Evolutionary conservation across 2,329 filamentous ascomycete species (phyloP), one percentile per base, ranked within the genome.

Genomic region (Talaromyces rugulosus): DNA sequence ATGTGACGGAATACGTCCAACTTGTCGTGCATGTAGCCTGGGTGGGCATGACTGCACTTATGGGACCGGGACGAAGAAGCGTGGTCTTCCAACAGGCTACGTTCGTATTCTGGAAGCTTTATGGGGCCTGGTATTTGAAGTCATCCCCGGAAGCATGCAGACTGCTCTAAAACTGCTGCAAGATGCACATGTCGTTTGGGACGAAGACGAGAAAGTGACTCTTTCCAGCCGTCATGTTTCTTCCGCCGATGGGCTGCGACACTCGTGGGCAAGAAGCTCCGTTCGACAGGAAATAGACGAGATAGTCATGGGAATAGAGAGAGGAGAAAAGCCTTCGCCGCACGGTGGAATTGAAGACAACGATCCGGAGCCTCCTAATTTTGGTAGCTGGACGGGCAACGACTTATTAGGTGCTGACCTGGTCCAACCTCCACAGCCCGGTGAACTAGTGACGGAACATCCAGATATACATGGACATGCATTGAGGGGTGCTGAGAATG

Each of bases 61-160:
- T 36, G 42, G 56, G 4, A 59, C 23, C 12, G 27, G 50, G 11
- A 42, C 42, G 14, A 59, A 59, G 56, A 59, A 59, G 44, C 56
- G 56, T 23, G 56, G 56, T 16, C 50, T 59, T 23, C 56, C 56
- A n/a, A 47, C 56, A 18, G 56, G 56, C 33, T 59, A 59, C 34
- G 56, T 59, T 16, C 44, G 56, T 23, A 51, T 47, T n/a, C 56
- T 59, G 30, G 56, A 59, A 34, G 42, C 56, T 14, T 52, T 59
- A 50, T 59, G 44, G 40, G 56, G 56, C 5, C 8, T 59, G 7
- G 50, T 53, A 7, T 53, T 53, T 53, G 50, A 53, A 53, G 50
- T n/a, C 4, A 16, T 53, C 11, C 50, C 50, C 4, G 50, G 18
- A 16, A 53, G 50, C 11, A 53, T 53, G 50, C 16, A 28, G 5